Evolutionary conservation across 2,329 filamentous ascomycete genomes (phyloP), one percentile per base, ranked within the genome.

Genomic region (Clonostachys byssicola): DNA sequence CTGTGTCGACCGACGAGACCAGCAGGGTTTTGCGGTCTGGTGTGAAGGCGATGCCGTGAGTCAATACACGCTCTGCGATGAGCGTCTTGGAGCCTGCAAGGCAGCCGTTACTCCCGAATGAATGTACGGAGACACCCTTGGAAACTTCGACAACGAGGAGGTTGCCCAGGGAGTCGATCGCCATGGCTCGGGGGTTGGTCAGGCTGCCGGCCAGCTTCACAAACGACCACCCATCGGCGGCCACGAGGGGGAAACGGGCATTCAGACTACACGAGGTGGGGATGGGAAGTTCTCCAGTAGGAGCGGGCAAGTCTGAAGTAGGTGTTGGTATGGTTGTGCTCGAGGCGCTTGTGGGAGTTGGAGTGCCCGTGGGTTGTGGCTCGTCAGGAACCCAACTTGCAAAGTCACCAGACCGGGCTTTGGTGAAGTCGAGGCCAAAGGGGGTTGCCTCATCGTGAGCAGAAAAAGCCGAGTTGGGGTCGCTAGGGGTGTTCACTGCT

Each of bases 381-480:
- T 40, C 40, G 9, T n/a, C 35, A 8, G 34, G 34, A 20, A 44
- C 35, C 49, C 49, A 51, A 14, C 46, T 41, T 12, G 49, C 47
- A 46, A 71, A 72, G 39, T 64, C 48, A 34, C 62, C 53, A 4
- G 66, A 64, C 44, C 60, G 56, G 10, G 63, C 64, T 2, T 53
- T 52, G 9, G 52, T 54, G 42, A 71, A 58, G 50, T 70, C 63
- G 51, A 70, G 66, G 34, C 60, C 58, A 62, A 66, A 70, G 54
- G 70, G 70, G 42, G 67, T 68, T 39, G 70, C 60, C 47, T 60
- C 62, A 42, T 72, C 65, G 52, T 75, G 72, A 51, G 72, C 72
- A 49, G 62, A 61, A 50, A 75, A 74, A 17, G 55, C 55, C 5
- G 64, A 62, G 12, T 63, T 59, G 18, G 56, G 55, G 55, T 64